Base-by-base conservation (phyloP, 176 grass and related monocot genomes). In the Tuctoria greenei region DNA sequence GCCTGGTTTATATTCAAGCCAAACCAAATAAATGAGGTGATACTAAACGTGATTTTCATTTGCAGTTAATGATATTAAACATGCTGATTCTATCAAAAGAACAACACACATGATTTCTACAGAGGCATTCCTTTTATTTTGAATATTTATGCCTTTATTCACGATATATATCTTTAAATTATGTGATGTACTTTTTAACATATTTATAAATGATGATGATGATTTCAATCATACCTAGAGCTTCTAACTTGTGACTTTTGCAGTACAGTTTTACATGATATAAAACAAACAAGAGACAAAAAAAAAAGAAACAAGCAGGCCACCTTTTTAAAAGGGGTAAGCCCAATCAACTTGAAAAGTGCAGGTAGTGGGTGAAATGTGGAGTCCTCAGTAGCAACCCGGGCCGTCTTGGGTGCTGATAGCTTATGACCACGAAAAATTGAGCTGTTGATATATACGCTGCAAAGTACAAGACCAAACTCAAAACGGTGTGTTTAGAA, bases 261-360 rank as follows among this genome's bases (percentile, higher is more conserved):
- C 4, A 71, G 14, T 34, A 23, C 40, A 60, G 72, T 66, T 82
- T 27, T 23, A 64, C 64, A 63, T 39, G 54, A 80, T 5, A 61
- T 7, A 61, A 82, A 56, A 67, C 10, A 1, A 78, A 61, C 16
- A 67, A 24, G 10, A 68, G 40, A 70, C 7, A 56, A 67, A 5
- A 44, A 31, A 8, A 49, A 67, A 5, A 44, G 25, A 8, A 49
- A 38, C 49, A 82, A 66, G 31, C 1, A 41, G 43, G 35, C 28
- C 57, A 88, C 95, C 95, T 94, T 94, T 83, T 65, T 90, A 85
- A 88, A 98, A 73, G 95, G 95, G 11, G 87, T 61, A 57, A 94
- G 81, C 13, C 88, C 90, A 13, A 93, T 85, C 61, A 93, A 77
- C 73, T 83, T 91, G 61, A 93, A 91, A 81, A 97, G 86, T 20